These are phyloP conservation scores for Phytophthora capsici DNA, from an alignment of 352 stramenopile species.

Conservation along the genomic window DNA sequence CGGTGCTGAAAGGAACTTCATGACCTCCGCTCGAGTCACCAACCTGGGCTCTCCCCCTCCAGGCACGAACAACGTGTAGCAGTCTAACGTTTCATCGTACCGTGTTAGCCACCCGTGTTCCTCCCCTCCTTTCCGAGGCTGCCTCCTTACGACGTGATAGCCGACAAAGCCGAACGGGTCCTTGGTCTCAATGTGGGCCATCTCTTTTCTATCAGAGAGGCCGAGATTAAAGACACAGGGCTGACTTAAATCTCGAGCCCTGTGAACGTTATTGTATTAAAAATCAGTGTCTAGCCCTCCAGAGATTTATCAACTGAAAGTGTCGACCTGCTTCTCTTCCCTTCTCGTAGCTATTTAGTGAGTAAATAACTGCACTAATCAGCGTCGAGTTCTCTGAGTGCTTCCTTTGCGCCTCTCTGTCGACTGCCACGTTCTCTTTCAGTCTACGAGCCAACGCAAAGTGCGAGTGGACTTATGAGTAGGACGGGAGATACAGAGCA, in stretches of 20 bases:
- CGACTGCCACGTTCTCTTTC: constrained; percentile 22
- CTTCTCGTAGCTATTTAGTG: constrained; percentile 14
- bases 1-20: constrained; percentile 65
- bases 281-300: neutral
- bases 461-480: constrained; percentile 24
- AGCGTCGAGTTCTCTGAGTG: constrained; percentile 3
- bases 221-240: constrained; percentile 7
- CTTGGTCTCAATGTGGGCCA: constrained; percentile 52
- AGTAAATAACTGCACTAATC: constrained; percentile 16
- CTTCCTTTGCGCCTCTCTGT: constrained; percentile 10
- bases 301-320: constrained; percentile 13
- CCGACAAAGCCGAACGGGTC: constrained; percentile 76
- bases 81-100: constrained; percentile 66
- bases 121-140: constrained; percentile 25
- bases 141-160: constrained; percentile 52
- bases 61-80: constrained; percentile 73
- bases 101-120: constrained; percentile 77
- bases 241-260: constrained; percentile 20
- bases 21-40: constrained; percentile 60
- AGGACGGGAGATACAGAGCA: constrained; percentile 19
- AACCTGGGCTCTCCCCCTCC: constrained; percentile 34
- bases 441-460: constrained; percentile 19
- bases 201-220: constrained; percentile 16
- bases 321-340: constrained; percentile 2
- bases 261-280: constrained; percentile 14